phyloP scores from a whole-genome alignment of 768 basidiomycete species.

The Daedaleopsis sinensis region DNA sequence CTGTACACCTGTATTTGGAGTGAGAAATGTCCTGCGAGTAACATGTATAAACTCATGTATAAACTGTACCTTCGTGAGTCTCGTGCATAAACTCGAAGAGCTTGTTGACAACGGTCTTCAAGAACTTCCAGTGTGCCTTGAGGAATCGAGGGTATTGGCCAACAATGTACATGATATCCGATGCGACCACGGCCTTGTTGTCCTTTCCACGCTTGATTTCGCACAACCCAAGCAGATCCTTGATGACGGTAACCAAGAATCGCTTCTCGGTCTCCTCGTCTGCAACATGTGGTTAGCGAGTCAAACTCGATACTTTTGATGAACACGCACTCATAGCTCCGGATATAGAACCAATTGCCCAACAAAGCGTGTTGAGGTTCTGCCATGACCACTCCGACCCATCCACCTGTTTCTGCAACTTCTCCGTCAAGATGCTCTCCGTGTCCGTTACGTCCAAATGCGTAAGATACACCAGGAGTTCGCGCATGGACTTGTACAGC shows the following conservation, averaged over 20 bases:
- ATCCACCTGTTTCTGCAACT: conserved; percentile 95
- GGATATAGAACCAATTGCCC: conserved; percentile 99
- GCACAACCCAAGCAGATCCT: conserved; percentile 94
- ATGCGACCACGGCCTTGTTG: conserved; percentile 98
- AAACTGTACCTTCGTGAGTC: conserved; percentile 84
- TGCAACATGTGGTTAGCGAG: conserved; percentile 33
- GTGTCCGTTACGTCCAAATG: conserved; percentile 96
- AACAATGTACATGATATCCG: conserved; percentile 98
- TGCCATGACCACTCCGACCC: conserved; percentile 99
- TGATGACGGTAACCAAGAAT: conserved; percentile 98
- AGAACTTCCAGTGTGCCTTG: conserved; percentile 99
- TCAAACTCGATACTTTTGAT: background rate
- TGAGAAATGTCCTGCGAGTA: conserved; percentile 6
- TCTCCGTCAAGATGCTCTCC: conserved; percentile 96
- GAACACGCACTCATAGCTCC: conserved; percentile 91
- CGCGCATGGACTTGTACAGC: conserved; percentile 98
- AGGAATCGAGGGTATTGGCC: conserved; percentile 99
- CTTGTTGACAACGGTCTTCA: conserved; percentile 99
- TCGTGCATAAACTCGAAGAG: conserved; percentile 99
- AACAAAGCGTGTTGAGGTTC: conserved; percentile 97
- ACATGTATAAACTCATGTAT: too few relatives aligned
- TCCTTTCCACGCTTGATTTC: conserved; percentile 99
- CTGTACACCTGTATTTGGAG: conserved; percentile 74
- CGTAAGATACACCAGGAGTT: conserved; percentile 95
- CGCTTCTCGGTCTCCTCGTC: conserved; percentile 99